Evolutionary conservation across 208 protist species (phyloP).

Genomic region (Crithidia sp.): DNA sequence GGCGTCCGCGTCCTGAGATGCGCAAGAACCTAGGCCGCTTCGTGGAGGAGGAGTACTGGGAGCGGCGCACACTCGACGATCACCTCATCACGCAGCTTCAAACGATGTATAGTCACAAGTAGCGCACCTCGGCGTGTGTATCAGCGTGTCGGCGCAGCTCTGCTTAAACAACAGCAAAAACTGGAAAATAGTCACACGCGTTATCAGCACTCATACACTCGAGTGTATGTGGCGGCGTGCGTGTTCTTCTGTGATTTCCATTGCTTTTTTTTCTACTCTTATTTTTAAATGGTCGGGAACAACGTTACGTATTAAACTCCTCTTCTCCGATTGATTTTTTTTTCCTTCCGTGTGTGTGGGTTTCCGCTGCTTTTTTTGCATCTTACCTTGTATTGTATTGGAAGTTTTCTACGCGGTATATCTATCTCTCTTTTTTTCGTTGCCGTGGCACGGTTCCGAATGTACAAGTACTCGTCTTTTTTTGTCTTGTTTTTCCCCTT

Average conservation of each 20-base stretch:
- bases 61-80: constrained; percentile 40
- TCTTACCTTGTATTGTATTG: too few relatives aligned
- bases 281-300: too few relatives aligned
- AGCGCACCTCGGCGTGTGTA: neutral
- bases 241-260: neutral
- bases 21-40: constrained; percentile 43
- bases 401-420: too few relatives aligned
- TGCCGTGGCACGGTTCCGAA: too few relatives aligned
- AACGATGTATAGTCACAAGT: constrained; percentile 15
- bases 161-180: too few relatives aligned
- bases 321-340: too few relatives aligned
- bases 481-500: constrained; percentile 27
- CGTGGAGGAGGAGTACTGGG: constrained; percentile 55
- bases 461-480: constrained; percentile 2
- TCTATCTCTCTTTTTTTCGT: constrained; percentile 12
- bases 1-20: constrained; percentile 8
- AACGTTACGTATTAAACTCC: too few relatives aligned
- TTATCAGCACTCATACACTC: neutral
- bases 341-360: too few relatives aligned
- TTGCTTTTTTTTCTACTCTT: neutral
- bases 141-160: too few relatives aligned
- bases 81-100: constrained; percentile 45
- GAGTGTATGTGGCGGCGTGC: too few relatives aligned
- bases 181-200: too few relatives aligned
- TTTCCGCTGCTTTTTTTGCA: too few relatives aligned